A percentile compares a stretch with the other conserved stretches of the same genome.
Conservation (phyloP, 208 protist genomes). For the Blechomonas ayalai region DNA sequence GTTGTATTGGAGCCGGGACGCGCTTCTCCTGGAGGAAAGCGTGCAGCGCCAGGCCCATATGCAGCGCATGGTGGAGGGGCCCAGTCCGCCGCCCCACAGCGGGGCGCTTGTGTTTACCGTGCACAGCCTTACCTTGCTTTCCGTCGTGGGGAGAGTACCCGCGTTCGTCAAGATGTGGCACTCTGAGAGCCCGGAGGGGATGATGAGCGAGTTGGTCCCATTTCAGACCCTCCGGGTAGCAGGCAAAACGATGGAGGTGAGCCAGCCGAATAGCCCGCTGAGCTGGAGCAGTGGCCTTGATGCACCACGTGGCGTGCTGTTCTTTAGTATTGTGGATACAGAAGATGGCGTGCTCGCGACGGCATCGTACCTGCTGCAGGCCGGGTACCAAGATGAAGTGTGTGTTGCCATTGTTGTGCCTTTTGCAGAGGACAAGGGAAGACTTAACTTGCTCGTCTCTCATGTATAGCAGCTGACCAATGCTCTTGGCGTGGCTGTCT, state of each 20-base stretch:
- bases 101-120: no score
- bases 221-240: constrained; percentile 12
- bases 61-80: no score
- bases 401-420: constrained; percentile 8
- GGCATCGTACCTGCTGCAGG: constrained; percentile 13
- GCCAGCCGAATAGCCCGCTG: constrained; percentile 5
- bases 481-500: neutral
- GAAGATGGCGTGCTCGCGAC: constrained; percentile 11
- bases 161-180: constrained; percentile 9
- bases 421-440: constrained; percentile 7
- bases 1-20: constrained; percentile 29
- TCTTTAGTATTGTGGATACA: constrained; percentile 12
- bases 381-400: neutral
- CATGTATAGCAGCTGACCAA: neutral
- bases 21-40: constrained; percentile 21
- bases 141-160: no score
- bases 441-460: neutral
- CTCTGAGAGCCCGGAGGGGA: constrained; percentile 7
- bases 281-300: constrained; percentile 4
- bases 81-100: no score
- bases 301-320: constrained; percentile 9
- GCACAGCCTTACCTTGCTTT: no score
- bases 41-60: constrained; percentile 15
- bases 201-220: constrained; percentile 9
- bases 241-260: constrained; percentile 14